Base-by-base conservation (phyloP, 2,329 filamentous ascomycete species). In the Chaetomiaceae sp. region DNA sequence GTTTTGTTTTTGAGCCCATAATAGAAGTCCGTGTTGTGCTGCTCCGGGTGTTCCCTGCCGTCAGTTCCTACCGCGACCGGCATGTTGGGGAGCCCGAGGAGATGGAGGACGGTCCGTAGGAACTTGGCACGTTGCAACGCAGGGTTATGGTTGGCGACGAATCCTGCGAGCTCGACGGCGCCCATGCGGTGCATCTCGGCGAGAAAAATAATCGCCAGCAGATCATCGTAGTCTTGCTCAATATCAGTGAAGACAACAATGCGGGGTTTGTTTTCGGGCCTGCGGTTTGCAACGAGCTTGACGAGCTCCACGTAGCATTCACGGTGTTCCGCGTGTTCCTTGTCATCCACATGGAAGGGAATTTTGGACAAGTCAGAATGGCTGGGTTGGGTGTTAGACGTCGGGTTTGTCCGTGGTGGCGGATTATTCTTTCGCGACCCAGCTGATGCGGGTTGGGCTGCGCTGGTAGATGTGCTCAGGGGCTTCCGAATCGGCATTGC, bases 191-290 rank as follows among this genome's bases (percentile, higher is more conserved):
- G 54, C 57, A 59, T 59, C 23, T 59, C 57, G 30, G 38, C 51
- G 11, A 59, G 52, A 21, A 59, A 59, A 30, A 59, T 55, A 43
- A 59, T 43, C 27, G 57, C 55, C 30, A 57, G 23, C 13, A 59
- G 46, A 41, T 59, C 57, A 21, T 59, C 57, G 20, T 59, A 59
- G 34, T 59, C 57, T 32, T 57, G 57, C 37, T 59, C 57, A n/a
- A 59, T 44, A 21, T 59, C 57, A 3, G 57, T 59, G 14, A 53
- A 41, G 8, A 59, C 47, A 7, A 59, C 10, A 8, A 59, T 51
- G 23, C 57, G 52, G 3, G 54, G 57, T 18, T 38, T 55, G 16
- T 48, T 38, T 2, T 42, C 48, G 2, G 36, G 41, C 3, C 44
- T 29, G 10, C 56, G 56, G 4, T 23, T 21, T 11, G 20, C 11